phyloP scores from a whole-genome alignment of 2,329 filamentous ascomycete species.

The Phialophora macrospora region DNA sequence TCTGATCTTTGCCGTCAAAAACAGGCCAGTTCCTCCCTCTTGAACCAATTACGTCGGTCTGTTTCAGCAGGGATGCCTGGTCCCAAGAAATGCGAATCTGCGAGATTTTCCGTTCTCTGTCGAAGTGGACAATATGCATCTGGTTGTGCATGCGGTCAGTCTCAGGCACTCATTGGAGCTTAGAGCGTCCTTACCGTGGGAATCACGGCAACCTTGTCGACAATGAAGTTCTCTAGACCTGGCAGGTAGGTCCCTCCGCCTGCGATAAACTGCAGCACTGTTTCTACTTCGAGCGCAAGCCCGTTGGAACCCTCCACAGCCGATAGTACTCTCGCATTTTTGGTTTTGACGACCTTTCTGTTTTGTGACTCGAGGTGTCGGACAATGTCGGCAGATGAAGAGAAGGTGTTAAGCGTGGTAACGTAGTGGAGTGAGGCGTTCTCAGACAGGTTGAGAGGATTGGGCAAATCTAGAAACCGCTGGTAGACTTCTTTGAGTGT shows the following conservation, averaged over 20 bases:
- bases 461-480: constrained; percentile 72
- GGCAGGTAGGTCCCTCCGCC: constrained; percentile 87
- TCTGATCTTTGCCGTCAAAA: constrained; percentile 81
- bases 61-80: constrained; percentile 88
- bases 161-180: neutral
- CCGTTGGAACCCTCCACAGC: constrained; percentile 72
- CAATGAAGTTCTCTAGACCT: constrained; percentile 87
- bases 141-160: constrained; percentile 46
- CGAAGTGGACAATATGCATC: constrained; percentile 88
- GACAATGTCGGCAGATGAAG: constrained; percentile 74
- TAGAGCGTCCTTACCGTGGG: constrained; percentile 70
- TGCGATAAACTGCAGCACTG: constrained; percentile 77
- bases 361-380: constrained; percentile 74
- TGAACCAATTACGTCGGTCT: constrained; percentile 90
- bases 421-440: constrained; percentile 83
- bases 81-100: constrained; percentile 95
- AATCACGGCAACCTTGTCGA: constrained; percentile 78
- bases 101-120: constrained; percentile 74
- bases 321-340: constrained; percentile 75
- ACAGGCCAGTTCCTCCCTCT: constrained; percentile 95
- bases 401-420: constrained; percentile 78
- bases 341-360: constrained; percentile 77
- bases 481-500: constrained; percentile 63
- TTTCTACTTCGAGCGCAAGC: constrained; percentile 78
- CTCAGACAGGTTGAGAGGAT: constrained; percentile 64